Percentiles rank a stretch among this genome's conserved stretches.
phyloP scores from a whole-genome alignment of 2,329 filamentous ascomycete genomes.

The Botrytis aclada region DNA sequence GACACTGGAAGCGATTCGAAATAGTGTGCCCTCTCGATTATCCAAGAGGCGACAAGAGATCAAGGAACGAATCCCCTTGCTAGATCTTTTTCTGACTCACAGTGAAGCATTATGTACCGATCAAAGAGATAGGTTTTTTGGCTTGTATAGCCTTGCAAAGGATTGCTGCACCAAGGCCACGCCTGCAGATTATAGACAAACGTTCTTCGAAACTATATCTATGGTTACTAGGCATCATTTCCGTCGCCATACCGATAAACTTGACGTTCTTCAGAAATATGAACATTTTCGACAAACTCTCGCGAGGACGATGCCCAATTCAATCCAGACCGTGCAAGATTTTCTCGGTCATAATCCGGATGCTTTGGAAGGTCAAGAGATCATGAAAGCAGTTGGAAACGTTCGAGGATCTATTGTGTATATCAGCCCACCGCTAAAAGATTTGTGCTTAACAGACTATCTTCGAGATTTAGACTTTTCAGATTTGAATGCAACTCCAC shows the following conservation, averaged over 20 bases:
- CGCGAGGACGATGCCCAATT: neutral
- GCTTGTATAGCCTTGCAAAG: constrained; percentile 17
- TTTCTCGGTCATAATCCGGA: constrained; percentile 1
- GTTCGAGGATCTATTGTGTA: constrained; percentile 11
- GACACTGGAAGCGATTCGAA: constrained; percentile 8
- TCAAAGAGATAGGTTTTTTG: constrained; percentile 19
- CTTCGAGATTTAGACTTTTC: neutral
- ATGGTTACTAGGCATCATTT: constrained; percentile 12
- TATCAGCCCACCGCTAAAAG: constrained; percentile 6
- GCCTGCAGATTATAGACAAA: constrained; percentile 16
- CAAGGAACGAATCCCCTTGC: neutral
- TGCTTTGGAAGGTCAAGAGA: constrained; percentile 2
- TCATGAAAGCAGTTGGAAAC: constrained; percentile 17
- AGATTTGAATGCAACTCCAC: constrained; percentile 7
- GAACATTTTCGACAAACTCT: constrained; percentile 11
- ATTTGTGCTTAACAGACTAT: neutral
- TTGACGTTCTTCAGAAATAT: constrained; percentile 14
- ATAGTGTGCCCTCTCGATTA: constrained; percentile 11
- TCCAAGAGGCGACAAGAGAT: constrained; percentile 16
- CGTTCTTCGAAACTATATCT: constrained; percentile 17
- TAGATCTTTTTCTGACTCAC: constrained; percentile 19
- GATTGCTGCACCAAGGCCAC: constrained; percentile 16
- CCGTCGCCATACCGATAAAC: constrained; percentile 10
- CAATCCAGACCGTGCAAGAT: neutral
- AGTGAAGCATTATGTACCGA: constrained; percentile 16